Base-by-base conservation (phyloP, 1,284 basidiomycete species). In the Trichosporon asahii region DNA sequence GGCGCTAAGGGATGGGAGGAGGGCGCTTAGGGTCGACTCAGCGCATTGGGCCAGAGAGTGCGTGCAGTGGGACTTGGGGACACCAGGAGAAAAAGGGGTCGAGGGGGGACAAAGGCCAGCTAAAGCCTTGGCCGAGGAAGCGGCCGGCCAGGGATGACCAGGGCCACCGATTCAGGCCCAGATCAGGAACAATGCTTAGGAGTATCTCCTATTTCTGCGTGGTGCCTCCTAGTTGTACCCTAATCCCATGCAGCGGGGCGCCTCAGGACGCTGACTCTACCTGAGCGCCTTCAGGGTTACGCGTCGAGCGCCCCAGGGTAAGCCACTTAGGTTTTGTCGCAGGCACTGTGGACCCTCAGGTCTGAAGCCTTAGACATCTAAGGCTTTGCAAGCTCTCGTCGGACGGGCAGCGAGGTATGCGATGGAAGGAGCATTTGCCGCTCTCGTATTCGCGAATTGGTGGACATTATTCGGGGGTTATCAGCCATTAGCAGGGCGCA, bases 1-100 rank as follows among this genome's bases (percentile, higher is more conserved):
- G 40, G 49, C 49, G 49, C 49, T 25, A 53, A 21, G 23, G 49
- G 49, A 25, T 4, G 21, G 49, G 49, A 21, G 40, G n/a, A 9
- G 21, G 49, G 49, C 49, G 49, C 23, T 25, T 5, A 53, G 49
- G 49, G 49, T 23, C 4, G 18, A n/a, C 49, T 29, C 29, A 23
- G 29, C 27, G 29, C 27, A 33, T 31, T 7, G 29, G 14, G 29
- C 21, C 29, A 14, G 57, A 29, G 27, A 61, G 57, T n/a, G 29
- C 27, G 27, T 29, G 27, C 57, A n/a, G 23, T 29, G 57, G 57
- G 12, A 15, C 29, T 31, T 15, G 12, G 15, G 57, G 18, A n/a
- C 57, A 9, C 29, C 31, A 31, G 57, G 57, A 31, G 57, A 61
- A 61, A 61, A 61, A 61, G 27, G 57, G 57, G 57, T 61, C 15